phyloP scores from a whole-genome alignment of 768 basidiomycete species.

The Hericium erinaceus region DNA sequence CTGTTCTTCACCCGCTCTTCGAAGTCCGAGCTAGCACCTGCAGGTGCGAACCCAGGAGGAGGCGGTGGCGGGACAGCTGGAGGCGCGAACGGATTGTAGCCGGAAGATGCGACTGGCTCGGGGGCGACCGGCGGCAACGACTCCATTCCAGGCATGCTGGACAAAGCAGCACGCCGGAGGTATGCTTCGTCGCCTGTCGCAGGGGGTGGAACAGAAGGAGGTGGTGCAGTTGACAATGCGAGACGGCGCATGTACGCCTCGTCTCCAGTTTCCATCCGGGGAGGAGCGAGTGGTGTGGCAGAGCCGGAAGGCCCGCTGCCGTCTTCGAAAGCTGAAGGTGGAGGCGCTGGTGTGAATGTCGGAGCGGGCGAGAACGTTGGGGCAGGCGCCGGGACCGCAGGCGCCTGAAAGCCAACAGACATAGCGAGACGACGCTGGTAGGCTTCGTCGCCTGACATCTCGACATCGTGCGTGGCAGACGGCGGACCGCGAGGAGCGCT shows the following conservation, averaged over 20 bases:
- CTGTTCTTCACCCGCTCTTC: slow-evolving; percentile 49
- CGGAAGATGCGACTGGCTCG: slow-evolving; percentile 40
- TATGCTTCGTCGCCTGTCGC: slow-evolving; percentile 22
- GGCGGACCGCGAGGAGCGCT: slow-evolving; percentile 8
- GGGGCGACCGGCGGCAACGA: slow-evolving; percentile 16
- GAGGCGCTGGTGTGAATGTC: background rate
- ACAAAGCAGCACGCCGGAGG: slow-evolving; percentile 17
- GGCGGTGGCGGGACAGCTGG: slow-evolving; percentile 46
- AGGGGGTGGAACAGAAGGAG: slow-evolving; percentile 11
- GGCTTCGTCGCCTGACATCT: slow-evolving; percentile 69
- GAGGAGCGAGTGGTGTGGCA: too few species aligned
- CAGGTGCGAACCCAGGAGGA: slow-evolving; percentile 31
- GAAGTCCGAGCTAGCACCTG: slow-evolving; percentile 27
- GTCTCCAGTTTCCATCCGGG: background rate
- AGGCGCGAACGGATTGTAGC: slow-evolving; percentile 66
- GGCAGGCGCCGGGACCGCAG: background rate
- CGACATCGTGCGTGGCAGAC: slow-evolving; percentile 32
- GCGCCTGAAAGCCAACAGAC: slow-evolving; percentile 30
- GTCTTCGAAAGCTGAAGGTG: background rate
- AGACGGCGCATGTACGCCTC: background rate
- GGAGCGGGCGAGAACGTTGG: background rate
- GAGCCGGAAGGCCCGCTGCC: background rate
- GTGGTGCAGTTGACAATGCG: slow-evolving; percentile 3
- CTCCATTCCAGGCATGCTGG: slow-evolving; percentile 14
- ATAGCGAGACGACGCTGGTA: slow-evolving; percentile 69